These are phyloP conservation scores for Syzygium aqueum DNA, from an alignment of 345 rosid species.

Conservation along the genomic window DNA sequence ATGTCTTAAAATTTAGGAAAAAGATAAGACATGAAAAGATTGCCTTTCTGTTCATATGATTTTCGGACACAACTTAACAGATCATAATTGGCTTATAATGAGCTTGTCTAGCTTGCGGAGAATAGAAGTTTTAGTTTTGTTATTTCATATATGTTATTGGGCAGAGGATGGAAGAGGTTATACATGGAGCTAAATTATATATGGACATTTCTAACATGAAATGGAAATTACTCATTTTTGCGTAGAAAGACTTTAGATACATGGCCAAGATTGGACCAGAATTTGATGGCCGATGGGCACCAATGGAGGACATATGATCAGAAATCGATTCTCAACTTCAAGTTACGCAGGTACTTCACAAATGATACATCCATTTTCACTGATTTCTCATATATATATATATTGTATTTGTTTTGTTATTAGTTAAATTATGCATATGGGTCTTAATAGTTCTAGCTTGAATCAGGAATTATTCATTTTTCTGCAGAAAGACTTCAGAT, in stretches of 20 bases:
- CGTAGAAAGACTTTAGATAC: constrained; percentile 16
- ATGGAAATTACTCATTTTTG: not conserved
- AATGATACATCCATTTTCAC: not conserved
- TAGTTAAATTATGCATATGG: not conserved
- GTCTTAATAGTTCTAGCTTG: not conserved
- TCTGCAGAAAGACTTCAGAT: no score
- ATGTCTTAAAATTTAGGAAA: not conserved
- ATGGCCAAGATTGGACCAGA: constrained; percentile 4
- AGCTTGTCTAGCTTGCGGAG: not conserved
- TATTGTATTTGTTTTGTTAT: no score
- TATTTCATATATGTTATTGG: not conserved
- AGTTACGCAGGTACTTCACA: constrained; percentile 26
- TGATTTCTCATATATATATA: not conserved
- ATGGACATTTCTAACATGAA: not conserved
- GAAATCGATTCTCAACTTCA: constrained; percentile 27
- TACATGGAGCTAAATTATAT: not conserved
- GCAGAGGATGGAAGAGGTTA: no score
- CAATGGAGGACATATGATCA: constrained; percentile 54
- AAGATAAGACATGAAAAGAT: not conserved
- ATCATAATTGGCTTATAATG: not conserved
- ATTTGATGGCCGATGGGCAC: constrained; percentile 28
- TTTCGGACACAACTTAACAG: not conserved
- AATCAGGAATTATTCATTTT: no score
- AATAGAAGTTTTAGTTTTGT: no score
- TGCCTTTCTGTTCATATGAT: not conserved